Percentiles rank a stretch among this genome's conserved stretches.
Conservation (phyloP, 768 basidiomycete species). For the Psilocybe tampanensis region DNA sequence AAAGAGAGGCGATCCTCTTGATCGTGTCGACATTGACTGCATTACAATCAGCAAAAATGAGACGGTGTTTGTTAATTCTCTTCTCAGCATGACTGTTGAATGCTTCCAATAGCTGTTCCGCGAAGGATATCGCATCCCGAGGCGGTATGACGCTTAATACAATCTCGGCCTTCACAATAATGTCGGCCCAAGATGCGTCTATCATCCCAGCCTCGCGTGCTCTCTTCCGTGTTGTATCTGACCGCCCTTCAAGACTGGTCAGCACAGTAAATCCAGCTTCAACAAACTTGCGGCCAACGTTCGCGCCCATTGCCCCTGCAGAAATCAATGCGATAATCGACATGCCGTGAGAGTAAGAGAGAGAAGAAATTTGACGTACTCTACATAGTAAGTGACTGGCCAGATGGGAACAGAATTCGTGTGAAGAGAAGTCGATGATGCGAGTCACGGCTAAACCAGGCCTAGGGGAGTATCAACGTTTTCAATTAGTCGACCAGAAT, state of each 20-base stretch:
- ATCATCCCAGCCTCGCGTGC: conserved; percentile 54
- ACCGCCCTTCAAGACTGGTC: conserved; percentile 57
- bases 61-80: conserved; percentile 16
- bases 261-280: conserved; percentile 53
- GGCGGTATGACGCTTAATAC: conserved; percentile 64
- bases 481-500: not conserved
- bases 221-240: conserved; percentile 48
- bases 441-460: not conserved
- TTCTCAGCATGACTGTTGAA: conserved; percentile 11
- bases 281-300: conserved; percentile 49
- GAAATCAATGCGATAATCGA: conserved; percentile 49
- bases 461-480: not conserved
- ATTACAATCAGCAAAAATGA: conserved; percentile 59
- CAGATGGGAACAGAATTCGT: conserved; percentile 10
- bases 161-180: conserved; percentile 39
- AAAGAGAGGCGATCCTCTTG: conserved; percentile 47
- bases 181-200: conserved; percentile 30
- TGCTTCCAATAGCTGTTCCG: conserved; percentile 38
- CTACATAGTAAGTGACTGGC: not conserved
- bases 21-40: conserved; percentile 56
- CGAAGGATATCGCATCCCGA: conserved; percentile 49
- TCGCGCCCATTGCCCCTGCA: conserved; percentile 63
- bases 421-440: conserved; percentile 10
- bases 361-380: not conserved
- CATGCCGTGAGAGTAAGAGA: conserved; percentile 24